phyloP scores from a whole-genome alignment of 164 flowering plant species.

The Saururus chinensis region DNA sequence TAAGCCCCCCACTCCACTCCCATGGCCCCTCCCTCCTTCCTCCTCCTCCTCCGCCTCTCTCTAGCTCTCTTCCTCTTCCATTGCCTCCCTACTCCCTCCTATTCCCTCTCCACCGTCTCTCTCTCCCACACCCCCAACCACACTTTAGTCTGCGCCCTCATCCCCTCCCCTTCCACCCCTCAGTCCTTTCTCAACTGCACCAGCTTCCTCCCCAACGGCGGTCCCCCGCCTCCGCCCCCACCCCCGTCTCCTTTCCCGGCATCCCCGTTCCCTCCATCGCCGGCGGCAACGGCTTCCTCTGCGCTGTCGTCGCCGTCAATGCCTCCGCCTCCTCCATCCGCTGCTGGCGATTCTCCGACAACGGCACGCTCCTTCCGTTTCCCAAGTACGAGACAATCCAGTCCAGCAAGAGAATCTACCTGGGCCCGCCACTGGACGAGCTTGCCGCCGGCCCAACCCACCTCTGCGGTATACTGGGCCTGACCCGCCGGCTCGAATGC shows the following conservation, averaged over 20 bases:
- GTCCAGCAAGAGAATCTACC: conserved; percentile 30
- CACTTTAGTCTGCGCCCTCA: conserved; percentile 43
- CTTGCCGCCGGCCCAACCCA: conserved; percentile 42
- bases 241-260: conserved; percentile 7
- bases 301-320: conserved; percentile 16
- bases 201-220: conserved; percentile 16
- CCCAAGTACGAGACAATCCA: conserved; percentile 2
- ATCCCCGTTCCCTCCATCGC: conserved; percentile 25
- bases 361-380: conserved; percentile 6
- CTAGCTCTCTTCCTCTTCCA: conserved; percentile 3
- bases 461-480: conserved; percentile 37
- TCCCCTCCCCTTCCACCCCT: not conserved
- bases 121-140: conserved; percentile 38
- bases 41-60: conserved; percentile 1
- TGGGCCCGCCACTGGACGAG: conserved; percentile 26
- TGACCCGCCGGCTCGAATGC: conserved; percentile 26
- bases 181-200: conserved; percentile 35
- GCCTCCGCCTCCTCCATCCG: conserved; percentile 19
- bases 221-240: no score
- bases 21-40: conserved; percentile 23
- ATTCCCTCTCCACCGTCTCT: conserved; percentile 44
- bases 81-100: conserved; percentile 5
- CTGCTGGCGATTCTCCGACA: conserved; percentile 57
- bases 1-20: conserved; percentile 9
- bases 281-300: conserved; percentile 48